A percentile compares a stretch with the other conserved stretches of the same genome.
These are phyloP conservation scores for Trichosporon coremiiforme DNA, from an alignment of 1,284 basidiomycete species.

Conservation along the genomic window DNA sequence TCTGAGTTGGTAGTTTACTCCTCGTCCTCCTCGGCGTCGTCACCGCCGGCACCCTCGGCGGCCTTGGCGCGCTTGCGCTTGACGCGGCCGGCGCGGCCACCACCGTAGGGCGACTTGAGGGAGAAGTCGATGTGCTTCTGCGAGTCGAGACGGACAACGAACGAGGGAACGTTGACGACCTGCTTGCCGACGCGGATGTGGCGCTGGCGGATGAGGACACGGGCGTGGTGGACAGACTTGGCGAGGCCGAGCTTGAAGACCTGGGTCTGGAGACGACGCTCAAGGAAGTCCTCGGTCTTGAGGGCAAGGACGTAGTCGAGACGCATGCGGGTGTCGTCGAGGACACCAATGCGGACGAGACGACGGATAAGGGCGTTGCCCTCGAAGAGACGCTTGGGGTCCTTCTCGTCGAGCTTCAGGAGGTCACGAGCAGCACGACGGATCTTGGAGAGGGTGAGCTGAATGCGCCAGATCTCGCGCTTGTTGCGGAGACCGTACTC, in stretches of 20 bases:
- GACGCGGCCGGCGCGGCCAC: constrained; percentile 93
- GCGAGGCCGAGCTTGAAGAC: constrained; percentile 96
- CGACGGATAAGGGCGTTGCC: constrained; percentile 97
- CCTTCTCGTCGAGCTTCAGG: constrained; percentile 99
- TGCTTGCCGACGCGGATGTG: constrained; percentile 89
- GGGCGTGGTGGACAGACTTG: constrained; percentile 97
- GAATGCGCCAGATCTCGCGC: constrained; percentile 99
- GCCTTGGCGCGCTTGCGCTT: constrained; percentile 98
- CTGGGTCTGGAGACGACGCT: constrained; percentile 97
- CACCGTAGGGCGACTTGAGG: constrained; percentile 95
- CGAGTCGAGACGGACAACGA: constrained; percentile 95
- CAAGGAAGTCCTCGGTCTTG: constrained; percentile 99
- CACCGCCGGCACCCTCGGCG: constrained; percentile 88
- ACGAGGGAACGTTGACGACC: constrained; percentile 98
- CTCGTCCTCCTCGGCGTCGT: constrained; percentile 81
- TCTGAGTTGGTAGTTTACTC: constrained; percentile 40
- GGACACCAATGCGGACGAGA: constrained; percentile 98
- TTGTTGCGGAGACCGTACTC: constrained; percentile 99
- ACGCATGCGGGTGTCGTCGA: constrained; percentile 98
- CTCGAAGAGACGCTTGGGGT: constrained; percentile 99
- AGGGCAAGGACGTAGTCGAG: constrained; percentile 99
- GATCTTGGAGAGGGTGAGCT: constrained; percentile 96
- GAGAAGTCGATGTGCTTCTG: constrained; percentile 99
- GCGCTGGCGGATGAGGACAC: constrained; percentile 95
- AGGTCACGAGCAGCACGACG: constrained; percentile 99